A percentile compares a stretch with the other conserved stretches of the same genome.
Conservation (phyloP, 768 basidiomycete species). For the Mycena epipterygia region DNA sequence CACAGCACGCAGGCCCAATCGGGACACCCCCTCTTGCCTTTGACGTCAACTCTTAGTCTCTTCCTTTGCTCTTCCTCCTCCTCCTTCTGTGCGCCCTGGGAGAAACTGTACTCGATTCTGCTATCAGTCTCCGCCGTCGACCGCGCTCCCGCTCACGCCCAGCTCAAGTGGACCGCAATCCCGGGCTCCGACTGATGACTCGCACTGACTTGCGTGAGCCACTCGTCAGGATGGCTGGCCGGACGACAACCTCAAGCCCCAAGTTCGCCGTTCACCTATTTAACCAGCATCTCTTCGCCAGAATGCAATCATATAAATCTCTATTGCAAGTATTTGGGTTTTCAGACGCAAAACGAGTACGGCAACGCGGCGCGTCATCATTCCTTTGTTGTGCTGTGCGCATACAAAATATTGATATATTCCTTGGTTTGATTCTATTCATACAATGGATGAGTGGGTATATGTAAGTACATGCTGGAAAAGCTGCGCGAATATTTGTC, state of each 20-base stretch:
- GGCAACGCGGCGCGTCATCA: slow-evolving; percentile 17
- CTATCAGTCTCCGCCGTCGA: too few species aligned
- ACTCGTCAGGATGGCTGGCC: too few species aligned
- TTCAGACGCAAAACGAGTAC: not conserved
- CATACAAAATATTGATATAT: slow-evolving; percentile 35
- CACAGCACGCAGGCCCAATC: slow-evolving; percentile 23
- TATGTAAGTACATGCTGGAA: slow-evolving; percentile 34
- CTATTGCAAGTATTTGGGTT: too few species aligned
- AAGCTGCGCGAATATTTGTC: slow-evolving; percentile 17
- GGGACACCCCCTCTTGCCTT: slow-evolving; percentile 20
- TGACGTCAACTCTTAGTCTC: not conserved
- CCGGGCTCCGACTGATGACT: too few species aligned
- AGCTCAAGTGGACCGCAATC: too few species aligned
- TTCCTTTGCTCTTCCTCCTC: not conserved
- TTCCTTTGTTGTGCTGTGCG: not conserved
- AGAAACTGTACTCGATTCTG: not conserved
- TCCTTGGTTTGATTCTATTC: slow-evolving; percentile 33
- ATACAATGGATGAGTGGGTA: slow-evolving; percentile 31
- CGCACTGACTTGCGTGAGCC: too few species aligned
- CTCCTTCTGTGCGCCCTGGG: not conserved
- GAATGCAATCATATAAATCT: too few species aligned
- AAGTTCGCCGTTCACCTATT: too few species aligned
- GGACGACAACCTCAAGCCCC: too few species aligned
- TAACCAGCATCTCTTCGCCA: too few species aligned
- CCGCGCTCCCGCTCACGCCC: too few species aligned